Percentiles rank a stretch among this genome's conserved stretches.
Evolutionary conservation across 2,329 filamentous ascomycete genomes (phyloP).

Genomic region (Trichoderma lentiforme): DNA sequence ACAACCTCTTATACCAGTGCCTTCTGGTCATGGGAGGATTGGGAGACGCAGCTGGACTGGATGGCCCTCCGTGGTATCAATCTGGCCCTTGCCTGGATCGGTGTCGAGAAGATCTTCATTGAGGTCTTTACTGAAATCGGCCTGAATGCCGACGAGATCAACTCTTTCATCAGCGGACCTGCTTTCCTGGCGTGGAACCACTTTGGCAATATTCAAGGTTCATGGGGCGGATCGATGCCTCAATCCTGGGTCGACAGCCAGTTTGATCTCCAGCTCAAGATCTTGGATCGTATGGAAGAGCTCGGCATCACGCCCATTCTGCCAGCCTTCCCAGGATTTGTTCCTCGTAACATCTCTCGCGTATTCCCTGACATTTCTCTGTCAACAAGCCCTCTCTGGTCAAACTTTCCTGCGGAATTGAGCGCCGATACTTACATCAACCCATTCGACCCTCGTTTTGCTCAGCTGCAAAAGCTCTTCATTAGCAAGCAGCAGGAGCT

Average conservation of each 20-base stretch:
- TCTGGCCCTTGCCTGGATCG: slow-evolving; percentile 49
- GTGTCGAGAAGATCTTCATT: slow-evolving; percentile 47
- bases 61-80: slow-evolving; percentile 49
- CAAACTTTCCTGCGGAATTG: slow-evolving; percentile 38
- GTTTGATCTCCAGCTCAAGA: slow-evolving; percentile 46
- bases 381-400: slow-evolving; percentile 43
- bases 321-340: slow-evolving; percentile 49
- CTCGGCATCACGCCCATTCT: slow-evolving; percentile 51
- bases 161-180: slow-evolving; percentile 45
- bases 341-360: slow-evolving; percentile 39
- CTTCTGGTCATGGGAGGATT: slow-evolving; percentile 52
- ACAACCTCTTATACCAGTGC: slow-evolving; percentile 50
- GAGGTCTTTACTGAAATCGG: slow-evolving; percentile 46
- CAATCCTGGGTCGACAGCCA: slow-evolving; percentile 45
- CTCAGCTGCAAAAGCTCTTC: slow-evolving; percentile 42
- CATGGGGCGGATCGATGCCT: slow-evolving; percentile 45
- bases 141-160: slow-evolving; percentile 42
- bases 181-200: slow-evolving; percentile 52
- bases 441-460: slow-evolving; percentile 43
- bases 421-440: slow-evolving; percentile 47
- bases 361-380: slow-evolving; percentile 43
- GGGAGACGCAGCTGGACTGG: slow-evolving; percentile 52
- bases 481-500: slow-evolving; percentile 43
- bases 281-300: slow-evolving; percentile 47
- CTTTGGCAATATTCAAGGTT: slow-evolving; percentile 51